Evolutionary conservation across 2,329 filamentous ascomycete genomes (phyloP), one percentile per base, ranked within the genome.

Genomic region (Aspergillus sp.): DNA sequence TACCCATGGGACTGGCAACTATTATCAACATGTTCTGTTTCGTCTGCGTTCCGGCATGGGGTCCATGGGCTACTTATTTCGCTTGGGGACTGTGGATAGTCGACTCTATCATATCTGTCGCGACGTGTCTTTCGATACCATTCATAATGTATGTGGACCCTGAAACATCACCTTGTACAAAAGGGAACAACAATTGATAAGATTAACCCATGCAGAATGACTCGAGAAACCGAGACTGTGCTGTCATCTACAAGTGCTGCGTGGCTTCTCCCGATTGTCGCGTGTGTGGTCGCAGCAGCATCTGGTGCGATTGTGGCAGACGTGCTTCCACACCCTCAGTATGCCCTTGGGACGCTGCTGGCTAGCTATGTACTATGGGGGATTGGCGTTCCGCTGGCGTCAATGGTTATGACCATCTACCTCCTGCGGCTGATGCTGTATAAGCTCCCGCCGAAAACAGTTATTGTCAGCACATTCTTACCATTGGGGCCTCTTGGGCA

Each of bases 361-460:
- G 70, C 71, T 7, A 80, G 75, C 10, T 87, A 86, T 59, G 68
- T 85, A n/a, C 74, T 86, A 52, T 86, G 80, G 81, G 82, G 82
- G 0, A 77, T 82, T 42, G 78, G 80, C 5, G 69, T 74, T 1
- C 74, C 76, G 0, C 64, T 86, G 42, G 77, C 81, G 1, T 73
- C 82, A 62, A 75, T 76, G 44, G 74, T 84, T 10, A 70, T 85
- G n/a, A 78, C 77, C 4, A 75, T 86, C 42, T 86, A 86, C 66
- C 83, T 84, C 54, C 77, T 82, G 48, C 78, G 82, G 6, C 71
- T 87, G 10, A 79, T 77, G 5, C 60, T 85, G 3, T 77, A 86
- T 64, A 79, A 80, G 33, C 70, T 86, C 9, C 83, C 82, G 0
- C 77, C 81, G 1, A 75, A 76, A 48, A 81, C 83, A 55, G 77